Percentiles rank a stretch among this genome's conserved stretches.
Conservation (phyloP, 75 land plant species). For the Pseudotsuga menziesii region DNA sequence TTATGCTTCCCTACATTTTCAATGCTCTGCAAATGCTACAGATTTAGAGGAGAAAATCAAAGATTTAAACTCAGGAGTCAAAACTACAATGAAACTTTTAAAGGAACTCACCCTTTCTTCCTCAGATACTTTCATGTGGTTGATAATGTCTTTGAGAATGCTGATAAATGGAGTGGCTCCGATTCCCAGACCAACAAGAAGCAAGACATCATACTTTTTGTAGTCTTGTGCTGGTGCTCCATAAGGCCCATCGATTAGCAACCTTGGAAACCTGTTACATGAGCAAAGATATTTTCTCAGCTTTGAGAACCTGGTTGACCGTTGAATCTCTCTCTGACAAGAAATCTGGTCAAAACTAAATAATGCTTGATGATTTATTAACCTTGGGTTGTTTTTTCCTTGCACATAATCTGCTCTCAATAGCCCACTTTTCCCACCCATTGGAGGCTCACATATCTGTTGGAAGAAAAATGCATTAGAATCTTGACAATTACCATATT, state of each 20-base stretch:
- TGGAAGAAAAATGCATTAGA: not conserved
- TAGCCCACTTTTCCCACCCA: constrained; percentile 31
- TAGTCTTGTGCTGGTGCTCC: constrained; percentile 58
- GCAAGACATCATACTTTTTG: too few relatives aligned
- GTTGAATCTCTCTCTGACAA: not conserved
- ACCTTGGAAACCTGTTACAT: constrained; percentile 29
- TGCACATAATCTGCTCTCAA: constrained; percentile 23
- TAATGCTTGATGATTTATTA: not conserved
- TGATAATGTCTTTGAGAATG: constrained; percentile 42
- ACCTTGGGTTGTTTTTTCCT: constrained; percentile 11
- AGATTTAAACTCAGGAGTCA: too few relatives aligned
- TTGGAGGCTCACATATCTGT: constrained; percentile 37
- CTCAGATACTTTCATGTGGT: too few relatives aligned
- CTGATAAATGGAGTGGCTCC: constrained; percentile 53
- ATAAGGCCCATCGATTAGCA: constrained; percentile 47
- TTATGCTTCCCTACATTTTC: too few relatives aligned
- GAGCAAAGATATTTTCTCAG: not conserved
- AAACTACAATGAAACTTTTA: too few relatives aligned
- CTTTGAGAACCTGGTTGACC: not conserved
- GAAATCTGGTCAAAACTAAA: not conserved
- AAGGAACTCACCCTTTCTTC: too few relatives aligned
- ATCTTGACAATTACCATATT: not conserved
- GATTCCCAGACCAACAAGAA: constrained; percentile 46
- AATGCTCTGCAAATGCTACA: too few relatives aligned
- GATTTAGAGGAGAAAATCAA: too few relatives aligned